Evolutionary conservation across 352 stramenopile genomes (phyloP).

Genomic region (Lagenidium sp.): DNA sequence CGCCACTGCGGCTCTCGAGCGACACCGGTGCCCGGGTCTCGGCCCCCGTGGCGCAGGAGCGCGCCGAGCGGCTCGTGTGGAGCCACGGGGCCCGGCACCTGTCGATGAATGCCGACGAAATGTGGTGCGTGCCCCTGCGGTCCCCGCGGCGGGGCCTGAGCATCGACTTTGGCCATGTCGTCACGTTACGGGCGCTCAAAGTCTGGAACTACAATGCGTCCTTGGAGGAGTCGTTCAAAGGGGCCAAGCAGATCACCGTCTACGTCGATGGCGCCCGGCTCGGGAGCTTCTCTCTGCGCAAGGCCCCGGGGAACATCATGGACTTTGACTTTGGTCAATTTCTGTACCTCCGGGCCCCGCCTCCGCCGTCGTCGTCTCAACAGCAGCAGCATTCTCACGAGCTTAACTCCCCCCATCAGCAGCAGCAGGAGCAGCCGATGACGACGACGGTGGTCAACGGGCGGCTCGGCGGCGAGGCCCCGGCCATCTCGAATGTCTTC

Average conservation of each 20-base stretch:
- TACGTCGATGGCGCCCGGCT: slow-evolving; percentile 36
- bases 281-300: slow-evolving; percentile 55
- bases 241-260: slow-evolving; percentile 48
- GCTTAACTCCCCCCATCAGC: too few species aligned
- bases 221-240: slow-evolving; percentile 71
- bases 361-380: too few species aligned
- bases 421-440: too few species aligned
- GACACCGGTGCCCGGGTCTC: slow-evolving; percentile 21
- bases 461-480: background rate
- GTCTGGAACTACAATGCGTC: slow-evolving; percentile 79
- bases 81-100: slow-evolving; percentile 36
- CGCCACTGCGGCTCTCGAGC: slow-evolving; percentile 19
- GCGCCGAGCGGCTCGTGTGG: slow-evolving; percentile 25
- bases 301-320: slow-evolving; percentile 64
- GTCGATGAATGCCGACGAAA: slow-evolving; percentile 33
- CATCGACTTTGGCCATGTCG: slow-evolving; percentile 36
- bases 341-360: slow-evolving; percentile 40
- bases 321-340: slow-evolving; percentile 85
- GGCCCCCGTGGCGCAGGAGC: slow-evolving; percentile 21
- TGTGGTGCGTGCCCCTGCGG: slow-evolving; percentile 51
- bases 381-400: too few species aligned
- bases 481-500: background rate
- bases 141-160: slow-evolving; percentile 25
- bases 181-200: slow-evolving; percentile 43
- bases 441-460: too few species aligned